Evolutionary conservation across 306 rosid genomes (phyloP), one percentile per base, ranked within the genome.

Genomic region (Prunus mume): DNA sequence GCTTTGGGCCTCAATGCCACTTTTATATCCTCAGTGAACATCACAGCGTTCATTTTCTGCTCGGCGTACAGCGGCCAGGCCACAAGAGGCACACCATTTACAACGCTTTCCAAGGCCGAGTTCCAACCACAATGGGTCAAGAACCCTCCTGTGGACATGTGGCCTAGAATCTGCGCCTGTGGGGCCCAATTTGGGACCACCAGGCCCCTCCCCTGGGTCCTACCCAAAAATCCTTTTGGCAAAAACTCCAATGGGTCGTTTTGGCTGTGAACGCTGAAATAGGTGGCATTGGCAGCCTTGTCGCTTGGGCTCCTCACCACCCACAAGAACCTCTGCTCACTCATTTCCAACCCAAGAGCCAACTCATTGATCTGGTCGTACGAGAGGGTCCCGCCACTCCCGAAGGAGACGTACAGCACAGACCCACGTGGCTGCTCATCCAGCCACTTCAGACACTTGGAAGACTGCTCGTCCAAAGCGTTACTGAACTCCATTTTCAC

Each of bases 41-140:
- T 55, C 22, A 83, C 78, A 0, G 98, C 97, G 27, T 93, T 93
- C 92, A 90, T 91, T 57, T 61, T 91, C 22, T 93, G 98, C 54
- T 93, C 98, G 0, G 98, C 97, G 17, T 11, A 93, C 1, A 93
- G 88, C 0, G 98, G 98, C 98, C 98, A 93, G 0, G 88, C 93
- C 25, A 93, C 60, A 0, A 91, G 56, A 0, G 98, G 97, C n/a
- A 93, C 84, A 5, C 97, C 98, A 20, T 72, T 80, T 0, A 79
- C 90, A 9, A 89, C 86, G 2, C 91, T 87, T 69, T 93, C 98
- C 0, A 91, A 83, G 0, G 82, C 15, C 0, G 98, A 93, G 57
- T 93, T 93, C 98, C 98, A 93, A 0, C 98, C 98, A 8, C 98
- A 93, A 12, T 93, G 98, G 12, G 83, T 90, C 0, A 93, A 45